Evolutionary conservation across 2,329 filamentous ascomycete species (phyloP).

Genomic region (Cladorrhinum sp.): DNA sequence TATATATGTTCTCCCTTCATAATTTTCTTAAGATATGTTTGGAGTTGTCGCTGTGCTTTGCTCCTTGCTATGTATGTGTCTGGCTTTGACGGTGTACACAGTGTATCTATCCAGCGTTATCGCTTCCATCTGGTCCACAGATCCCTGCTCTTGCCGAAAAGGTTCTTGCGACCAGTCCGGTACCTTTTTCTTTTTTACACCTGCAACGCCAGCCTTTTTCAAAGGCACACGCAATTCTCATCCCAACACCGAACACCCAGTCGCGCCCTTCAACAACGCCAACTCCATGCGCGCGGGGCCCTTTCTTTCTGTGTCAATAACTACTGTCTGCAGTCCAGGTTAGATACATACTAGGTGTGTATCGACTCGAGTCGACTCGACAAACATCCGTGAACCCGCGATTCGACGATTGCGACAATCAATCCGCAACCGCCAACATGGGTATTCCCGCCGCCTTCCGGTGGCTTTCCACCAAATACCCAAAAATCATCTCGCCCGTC

Average conservation of each 20-base stretch:
- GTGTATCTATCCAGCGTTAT: too few species aligned
- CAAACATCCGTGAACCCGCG: neutral
- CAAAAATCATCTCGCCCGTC: conserved; percentile 92
- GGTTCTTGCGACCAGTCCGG: neutral
- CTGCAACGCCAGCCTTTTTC: neutral
- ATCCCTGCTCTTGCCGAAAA: neutral
- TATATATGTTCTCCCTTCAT: too few species aligned
- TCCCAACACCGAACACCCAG: neutral
- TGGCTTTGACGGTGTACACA: too few species aligned
- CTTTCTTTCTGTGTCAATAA: neutral
- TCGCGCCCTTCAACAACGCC: neutral
- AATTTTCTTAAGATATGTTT: too few species aligned
- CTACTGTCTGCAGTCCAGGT: neutral
- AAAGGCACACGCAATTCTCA: neutral
- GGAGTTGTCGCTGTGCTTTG: too few species aligned
- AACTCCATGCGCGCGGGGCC: neutral
- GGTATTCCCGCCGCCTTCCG: conserved; percentile 93
- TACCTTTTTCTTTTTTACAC: neutral
- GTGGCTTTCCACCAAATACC: conserved; percentile 96
- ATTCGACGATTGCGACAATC: neutral
- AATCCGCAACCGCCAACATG: conserved; percentile 51
- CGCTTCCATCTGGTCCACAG: neutral
- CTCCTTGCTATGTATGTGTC: too few species aligned
- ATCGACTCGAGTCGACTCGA: neutral
- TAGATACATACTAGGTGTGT: neutral